Evolutionary conservation across 495 filamentous ascomycete species (phyloP).

Genomic region (Chaetomium tenue): DNA sequence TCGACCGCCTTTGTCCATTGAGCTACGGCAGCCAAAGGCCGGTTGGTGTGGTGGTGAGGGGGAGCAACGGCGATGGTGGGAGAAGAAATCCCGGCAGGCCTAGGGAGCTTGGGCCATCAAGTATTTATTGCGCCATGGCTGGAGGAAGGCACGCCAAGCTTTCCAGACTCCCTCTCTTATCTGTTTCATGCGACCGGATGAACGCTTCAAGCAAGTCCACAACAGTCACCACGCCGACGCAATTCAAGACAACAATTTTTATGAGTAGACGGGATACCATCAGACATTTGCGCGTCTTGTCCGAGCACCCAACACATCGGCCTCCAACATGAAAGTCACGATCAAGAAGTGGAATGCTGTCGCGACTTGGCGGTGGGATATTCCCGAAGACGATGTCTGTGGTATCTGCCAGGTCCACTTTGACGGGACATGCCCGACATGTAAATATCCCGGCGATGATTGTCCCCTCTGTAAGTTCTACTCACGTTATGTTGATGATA

Average conservation of each 20-base stretch:
- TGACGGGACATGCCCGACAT: slow-evolving; percentile 94
- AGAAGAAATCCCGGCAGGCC: slow-evolving; percentile 4
- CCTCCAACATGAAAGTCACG: slow-evolving; percentile 78
- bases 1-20: slow-evolving; percentile 17
- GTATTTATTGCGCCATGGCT: slow-evolving; percentile 17
- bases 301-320: background rate
- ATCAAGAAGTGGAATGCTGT: slow-evolving; percentile 92
- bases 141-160: background rate
- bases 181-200: background rate
- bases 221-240: background rate
- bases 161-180: background rate
- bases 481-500: background rate
- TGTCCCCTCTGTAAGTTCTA: slow-evolving; percentile 74
- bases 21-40: background rate
- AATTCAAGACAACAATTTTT: background rate
- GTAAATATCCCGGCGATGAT: slow-evolving; percentile 96
- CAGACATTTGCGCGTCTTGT: background rate
- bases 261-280: background rate
- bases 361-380: slow-evolving; percentile 96
- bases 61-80: background rate
- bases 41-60: slow-evolving; percentile 6
- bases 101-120: slow-evolving; percentile 30
- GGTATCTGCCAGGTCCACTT: slow-evolving; percentile 98
- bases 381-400: slow-evolving; percentile 96
- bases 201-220: background rate